Conservation (phyloP, 176 grass and related monocot genomes). For the Hsuehochloa calcarea region DNA sequence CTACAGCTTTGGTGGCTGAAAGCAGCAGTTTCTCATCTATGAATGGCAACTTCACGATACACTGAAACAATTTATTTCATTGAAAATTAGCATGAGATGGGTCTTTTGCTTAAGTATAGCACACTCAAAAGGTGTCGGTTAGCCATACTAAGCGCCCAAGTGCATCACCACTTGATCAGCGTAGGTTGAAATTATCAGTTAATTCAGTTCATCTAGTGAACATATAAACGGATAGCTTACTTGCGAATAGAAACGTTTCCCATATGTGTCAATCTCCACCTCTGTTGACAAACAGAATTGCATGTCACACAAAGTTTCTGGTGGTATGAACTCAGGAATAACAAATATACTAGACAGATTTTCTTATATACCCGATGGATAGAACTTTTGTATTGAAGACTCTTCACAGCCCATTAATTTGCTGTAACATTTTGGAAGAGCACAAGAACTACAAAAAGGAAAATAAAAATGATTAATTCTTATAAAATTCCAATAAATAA, state of each 20-base stretch:
- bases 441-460: constrained; percentile 27
- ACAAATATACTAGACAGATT: constrained; percentile 17
- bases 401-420: constrained; percentile 44
- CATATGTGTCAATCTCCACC: constrained; percentile 51
- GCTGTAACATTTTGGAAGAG: constrained; percentile 39
- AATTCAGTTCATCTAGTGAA: not conserved
- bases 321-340: not conserved
- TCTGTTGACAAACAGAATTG: constrained; percentile 30
- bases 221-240: constrained; percentile 28
- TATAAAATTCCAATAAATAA: not conserved
- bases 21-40: constrained; percentile 47
- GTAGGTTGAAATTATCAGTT: not conserved
- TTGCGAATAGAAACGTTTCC: constrained; percentile 54
- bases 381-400: constrained; percentile 43
- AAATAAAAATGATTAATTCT: not conserved
- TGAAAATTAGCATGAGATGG: not conserved
- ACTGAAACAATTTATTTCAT: constrained; percentile 26
- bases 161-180: not conserved
- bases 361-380: constrained; percentile 40
- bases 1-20: constrained; percentile 35
- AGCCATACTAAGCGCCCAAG: not conserved
- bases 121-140: not conserved
- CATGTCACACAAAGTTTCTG: not conserved
- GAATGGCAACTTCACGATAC: constrained; percentile 48
- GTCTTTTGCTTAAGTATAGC: not conserved